Conservation (phyloP, 345 rosid genomes). For the Pistacia integerrima region DNA sequence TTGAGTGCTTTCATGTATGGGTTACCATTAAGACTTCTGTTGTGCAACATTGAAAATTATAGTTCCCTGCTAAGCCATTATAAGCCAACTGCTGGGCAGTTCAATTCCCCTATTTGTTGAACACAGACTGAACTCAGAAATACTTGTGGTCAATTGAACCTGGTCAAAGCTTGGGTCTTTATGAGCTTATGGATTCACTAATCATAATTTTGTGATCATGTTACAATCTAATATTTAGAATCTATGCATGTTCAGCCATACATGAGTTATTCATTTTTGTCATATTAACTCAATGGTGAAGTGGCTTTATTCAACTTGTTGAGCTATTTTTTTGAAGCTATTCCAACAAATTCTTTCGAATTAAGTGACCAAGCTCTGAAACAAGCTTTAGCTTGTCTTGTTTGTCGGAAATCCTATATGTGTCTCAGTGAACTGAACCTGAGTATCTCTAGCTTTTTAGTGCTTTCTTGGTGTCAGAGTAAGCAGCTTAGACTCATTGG, state of each 20-base stretch:
- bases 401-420: neutral
- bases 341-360: neutral
- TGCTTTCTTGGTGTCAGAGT: neutral
- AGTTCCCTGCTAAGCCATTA: neutral
- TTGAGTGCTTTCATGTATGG: neutral
- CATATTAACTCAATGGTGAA: neutral
- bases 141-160: neutral
- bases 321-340: neutral
- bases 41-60: neutral
- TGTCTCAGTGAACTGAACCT: neutral
- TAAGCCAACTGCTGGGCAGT: conserved; percentile 1
- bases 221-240: neutral
- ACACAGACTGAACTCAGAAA: conserved; percentile 1
- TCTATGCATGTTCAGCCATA: neutral
- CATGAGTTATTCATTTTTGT: neutral
- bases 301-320: neutral
- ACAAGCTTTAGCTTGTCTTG: neutral
- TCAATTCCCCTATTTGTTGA: neutral
- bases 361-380: neutral
- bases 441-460: neutral
- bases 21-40: neutral
- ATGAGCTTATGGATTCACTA: neutral
- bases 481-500: neutral
- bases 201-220: neutral
- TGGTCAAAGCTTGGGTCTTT: neutral